Percentiles rank a stretch among this genome's conserved stretches.
Conservation (phyloP, 129 eudicot species). For the Kitagawia praeruptora region DNA sequence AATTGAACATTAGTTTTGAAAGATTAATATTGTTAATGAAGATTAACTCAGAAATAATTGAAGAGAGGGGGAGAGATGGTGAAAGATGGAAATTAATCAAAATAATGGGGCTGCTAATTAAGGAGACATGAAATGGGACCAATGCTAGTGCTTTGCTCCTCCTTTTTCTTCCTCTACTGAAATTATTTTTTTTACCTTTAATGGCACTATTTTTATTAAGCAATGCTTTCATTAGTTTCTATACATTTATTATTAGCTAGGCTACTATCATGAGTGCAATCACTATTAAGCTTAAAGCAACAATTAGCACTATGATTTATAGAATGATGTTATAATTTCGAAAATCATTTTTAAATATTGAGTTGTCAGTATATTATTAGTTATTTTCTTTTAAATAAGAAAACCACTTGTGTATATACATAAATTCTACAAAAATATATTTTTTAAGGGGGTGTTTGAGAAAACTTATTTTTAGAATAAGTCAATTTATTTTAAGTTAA, state of each 20-base stretch:
- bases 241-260: background rate
- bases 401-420: too few species aligned
- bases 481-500: too few species aligned
- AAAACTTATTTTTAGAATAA: too few species aligned
- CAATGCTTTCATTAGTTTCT: conserved; percentile 4
- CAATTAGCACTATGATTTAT: background rate
- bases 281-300: background rate
- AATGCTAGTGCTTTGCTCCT: conserved; percentile 50
- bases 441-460: too few species aligned
- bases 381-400: too few species aligned
- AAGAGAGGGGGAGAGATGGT: conserved; percentile 11
- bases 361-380: too few species aligned
- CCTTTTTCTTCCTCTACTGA: conserved; percentile 45
- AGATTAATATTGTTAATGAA: background rate
- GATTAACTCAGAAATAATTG: conserved; percentile 16
- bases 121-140: conserved; percentile 68
- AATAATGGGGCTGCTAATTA: conserved; percentile 45
- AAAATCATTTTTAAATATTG: too few species aligned
- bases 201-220: conserved; percentile 32
- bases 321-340: too few species aligned
- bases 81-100: conserved; percentile 33
- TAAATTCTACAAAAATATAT: too few species aligned
- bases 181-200: conserved; percentile 39
- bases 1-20: background rate
- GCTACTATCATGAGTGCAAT: background rate